Base-by-base conservation (phyloP, 23 red algal species). In the Gracilaria gracilis region DNA sequence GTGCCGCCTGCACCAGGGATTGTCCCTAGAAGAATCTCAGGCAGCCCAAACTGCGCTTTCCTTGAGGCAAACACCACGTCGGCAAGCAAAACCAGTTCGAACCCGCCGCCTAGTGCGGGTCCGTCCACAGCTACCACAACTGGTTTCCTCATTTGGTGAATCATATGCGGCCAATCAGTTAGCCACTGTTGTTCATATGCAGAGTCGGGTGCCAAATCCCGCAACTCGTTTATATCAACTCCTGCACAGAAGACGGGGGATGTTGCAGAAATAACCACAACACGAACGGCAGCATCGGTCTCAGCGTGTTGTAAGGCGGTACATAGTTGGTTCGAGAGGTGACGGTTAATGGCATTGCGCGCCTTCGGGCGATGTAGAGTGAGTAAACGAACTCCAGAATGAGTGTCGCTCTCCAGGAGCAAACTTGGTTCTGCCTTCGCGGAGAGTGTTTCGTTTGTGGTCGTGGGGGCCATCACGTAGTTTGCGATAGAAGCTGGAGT, bases 1-100 rank as follows among this genome's bases (percentile, higher is more conserved):
- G 97, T 98, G 4, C 97, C 95, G 17, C 97, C 97, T 31, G 90
- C 84, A 12, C 97, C 97, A 19, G 97, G 97, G 33, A 98, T 93
- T 23, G 94, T 81, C 17, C 97, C 97, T 2, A 98, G 82, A 44
- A 55, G 76, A 3, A 98, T 40, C 47, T 98, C 97, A 33, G 97
- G 97, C 2, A 95, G 74, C n/a, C 91, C 88, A 40, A 98, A 93
- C 55, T 80, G 34, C 36, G 89, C 84, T 33, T 57, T 59, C 48
- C 38, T 47, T 57, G 84, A 54, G 24, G 90, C 93, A 27, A 95
- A 85, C 5, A 90, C 77, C 40, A 89, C 69, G 48, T 77, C 73
- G 38, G 92, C 95, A 5, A 74, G 25, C 13, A 98, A 62, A 29
- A 91, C 94, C 29, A 98, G 83, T 83, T 98, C 97, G 16, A 93